Percentiles rank a stretch among this genome's conserved stretches.
These are phyloP conservation scores for Pseudisothecium myosuroides DNA, from an alignment of 225 moss, liverwort and hornwort species.

Conservation along the genomic window DNA sequence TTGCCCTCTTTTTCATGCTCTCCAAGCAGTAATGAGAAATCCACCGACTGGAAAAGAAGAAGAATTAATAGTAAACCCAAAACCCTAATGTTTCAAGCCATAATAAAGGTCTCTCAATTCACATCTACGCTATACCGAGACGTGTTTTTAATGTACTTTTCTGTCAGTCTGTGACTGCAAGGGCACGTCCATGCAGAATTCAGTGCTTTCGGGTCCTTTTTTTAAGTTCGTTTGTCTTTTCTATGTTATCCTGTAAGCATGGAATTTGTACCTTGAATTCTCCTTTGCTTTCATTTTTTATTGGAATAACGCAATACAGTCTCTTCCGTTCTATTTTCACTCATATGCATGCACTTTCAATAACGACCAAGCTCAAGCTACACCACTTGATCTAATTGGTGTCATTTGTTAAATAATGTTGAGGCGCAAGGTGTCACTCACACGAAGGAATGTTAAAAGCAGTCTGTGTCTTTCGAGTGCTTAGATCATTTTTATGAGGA, in stretches of 20 bases:
- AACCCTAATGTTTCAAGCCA: background rate
- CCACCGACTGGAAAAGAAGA: constrained; percentile 53
- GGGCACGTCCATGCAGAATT: background rate
- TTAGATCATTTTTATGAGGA: background rate
- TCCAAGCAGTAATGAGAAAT: constrained; percentile 81
- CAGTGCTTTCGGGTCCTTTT: background rate
- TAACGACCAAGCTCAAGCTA: background rate
- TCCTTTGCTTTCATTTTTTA: background rate
- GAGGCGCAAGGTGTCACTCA: background rate
- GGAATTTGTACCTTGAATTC: background rate
- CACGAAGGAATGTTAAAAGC: background rate
- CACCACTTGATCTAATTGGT: background rate
- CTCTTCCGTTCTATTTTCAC: background rate
- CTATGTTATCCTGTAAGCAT: background rate
- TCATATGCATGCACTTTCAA: background rate
- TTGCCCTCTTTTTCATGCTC: constrained; percentile 78
- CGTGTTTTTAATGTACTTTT: background rate
- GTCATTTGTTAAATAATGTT: background rate
- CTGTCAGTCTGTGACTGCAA: background rate
- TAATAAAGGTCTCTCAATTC: background rate
- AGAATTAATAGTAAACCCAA: background rate
- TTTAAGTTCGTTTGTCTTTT: background rate
- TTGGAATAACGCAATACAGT: background rate
- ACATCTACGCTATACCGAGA: background rate
- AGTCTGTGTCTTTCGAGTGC: background rate